These are phyloP conservation scores for Lumnitzera racemosa DNA, from an alignment of 345 rosid species.

Conservation along the genomic window DNA sequence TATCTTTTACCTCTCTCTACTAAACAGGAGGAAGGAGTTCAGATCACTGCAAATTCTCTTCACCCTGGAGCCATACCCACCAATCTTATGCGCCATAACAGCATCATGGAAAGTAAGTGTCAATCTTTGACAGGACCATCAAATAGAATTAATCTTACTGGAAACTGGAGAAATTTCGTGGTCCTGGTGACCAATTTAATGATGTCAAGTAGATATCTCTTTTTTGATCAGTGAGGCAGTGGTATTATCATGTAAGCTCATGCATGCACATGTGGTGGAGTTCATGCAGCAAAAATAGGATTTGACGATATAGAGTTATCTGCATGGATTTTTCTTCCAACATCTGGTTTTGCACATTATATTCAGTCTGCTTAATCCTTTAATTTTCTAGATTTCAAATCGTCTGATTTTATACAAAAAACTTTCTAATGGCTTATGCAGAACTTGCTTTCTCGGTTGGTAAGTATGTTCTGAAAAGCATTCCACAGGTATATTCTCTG, in stretches of 20 bases:
- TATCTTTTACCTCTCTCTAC: background rate
- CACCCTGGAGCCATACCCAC: slow-evolving; percentile 73
- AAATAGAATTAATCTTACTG: no score
- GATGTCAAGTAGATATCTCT: no score
- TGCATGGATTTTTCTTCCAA: no score
- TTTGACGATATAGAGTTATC: no score
- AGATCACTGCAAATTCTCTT: slow-evolving; percentile 61
- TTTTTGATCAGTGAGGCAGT: no score
- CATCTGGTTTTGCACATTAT: no score
- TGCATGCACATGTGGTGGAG: no score
- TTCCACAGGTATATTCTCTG: slow-evolving; percentile 46
- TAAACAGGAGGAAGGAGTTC: slow-evolving; percentile 53
- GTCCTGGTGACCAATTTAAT: no score
- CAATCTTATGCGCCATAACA: slow-evolving; percentile 49
- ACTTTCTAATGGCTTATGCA: slow-evolving; percentile 18
- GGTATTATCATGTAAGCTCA: no score
- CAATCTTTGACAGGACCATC: background rate
- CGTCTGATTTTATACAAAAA: background rate
- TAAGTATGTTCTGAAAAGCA: slow-evolving; percentile 39
- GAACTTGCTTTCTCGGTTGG: slow-evolving; percentile 33
- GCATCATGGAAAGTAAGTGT: slow-evolving; percentile 34
- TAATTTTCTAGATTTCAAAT: background rate
- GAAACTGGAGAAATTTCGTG: no score
- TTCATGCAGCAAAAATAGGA: no score
- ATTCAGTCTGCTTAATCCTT: background rate